A percentile compares a stretch with the other conserved stretches of the same genome.
Evolutionary conservation across 2,329 filamentous ascomycete species (phyloP).

Genomic region (Escovopsis sp.): DNA sequence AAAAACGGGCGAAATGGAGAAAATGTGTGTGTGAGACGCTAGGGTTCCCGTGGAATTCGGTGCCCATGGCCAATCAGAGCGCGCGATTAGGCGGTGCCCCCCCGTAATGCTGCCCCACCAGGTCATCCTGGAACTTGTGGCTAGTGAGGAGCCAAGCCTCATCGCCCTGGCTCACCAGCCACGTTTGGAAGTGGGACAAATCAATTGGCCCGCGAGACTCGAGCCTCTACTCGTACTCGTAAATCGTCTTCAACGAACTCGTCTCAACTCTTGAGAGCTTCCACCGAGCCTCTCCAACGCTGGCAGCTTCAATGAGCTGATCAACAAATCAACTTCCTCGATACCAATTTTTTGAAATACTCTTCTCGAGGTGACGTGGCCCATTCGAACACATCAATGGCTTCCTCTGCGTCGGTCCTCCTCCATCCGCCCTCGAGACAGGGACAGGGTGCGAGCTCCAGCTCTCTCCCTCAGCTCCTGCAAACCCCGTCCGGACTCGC

Average conservation of each 20-base stretch:
- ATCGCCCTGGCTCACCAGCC: not conserved
- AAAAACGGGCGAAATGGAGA: conserved; percentile 24
- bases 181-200: too few relatives aligned
- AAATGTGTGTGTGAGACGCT: conserved; percentile 23
- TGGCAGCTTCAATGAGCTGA: too few relatives aligned
- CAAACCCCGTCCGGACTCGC: conserved; percentile 83
- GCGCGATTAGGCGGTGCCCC: not conserved
- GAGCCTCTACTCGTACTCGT: too few relatives aligned
- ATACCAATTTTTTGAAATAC: not conserved
- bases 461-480: conserved; percentile 63
- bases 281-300: too few relatives aligned
- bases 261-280: too few relatives aligned
- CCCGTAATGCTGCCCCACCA: conserved; percentile 4
- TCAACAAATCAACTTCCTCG: too few relatives aligned
- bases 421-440: conserved; percentile 26
- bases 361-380: not conserved
- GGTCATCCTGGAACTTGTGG: not conserved
- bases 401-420: conserved; percentile 15
- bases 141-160: conserved; percentile 1
- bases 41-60: conserved; percentile 20
- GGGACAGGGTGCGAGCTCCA: conserved; percentile 12
- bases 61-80: conserved; percentile 19
- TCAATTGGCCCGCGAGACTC: too few relatives aligned
- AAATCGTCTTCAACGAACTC: too few relatives aligned
- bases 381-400: conserved; percentile 12